These are phyloP conservation scores for Talaromyces funiculosus DNA, from an alignment of 2,329 filamentous ascomycete species.

Conservation along the genomic window DNA sequence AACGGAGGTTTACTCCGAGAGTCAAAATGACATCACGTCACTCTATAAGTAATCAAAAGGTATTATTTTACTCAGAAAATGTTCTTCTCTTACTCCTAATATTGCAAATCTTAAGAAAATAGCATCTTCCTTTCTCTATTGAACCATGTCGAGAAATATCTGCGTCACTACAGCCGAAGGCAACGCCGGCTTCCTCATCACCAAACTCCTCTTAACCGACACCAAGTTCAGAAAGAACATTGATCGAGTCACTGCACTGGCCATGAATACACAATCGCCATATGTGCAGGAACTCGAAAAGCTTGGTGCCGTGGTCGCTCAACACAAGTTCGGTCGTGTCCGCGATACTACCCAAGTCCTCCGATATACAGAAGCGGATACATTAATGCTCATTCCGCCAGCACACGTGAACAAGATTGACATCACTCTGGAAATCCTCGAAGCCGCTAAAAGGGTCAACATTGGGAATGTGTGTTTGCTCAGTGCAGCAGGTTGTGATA, in stretches of 20 bases:
- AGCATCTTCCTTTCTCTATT: neutral
- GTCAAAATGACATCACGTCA: slow-evolving; percentile 12
- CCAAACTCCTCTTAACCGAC: slow-evolving; percentile 45
- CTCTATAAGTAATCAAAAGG: neutral
- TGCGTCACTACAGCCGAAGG: slow-evolving; percentile 48
- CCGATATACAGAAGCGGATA: slow-evolving; percentile 42
- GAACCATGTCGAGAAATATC: slow-evolving; percentile 43
- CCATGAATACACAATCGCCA: slow-evolving; percentile 35
- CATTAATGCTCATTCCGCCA: slow-evolving; percentile 47
- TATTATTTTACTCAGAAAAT: neutral
- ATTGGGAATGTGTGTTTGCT: slow-evolving; percentile 46
- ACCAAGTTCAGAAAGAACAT: slow-evolving; percentile 40
- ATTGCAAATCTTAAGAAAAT: neutral
- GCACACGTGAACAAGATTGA: slow-evolving; percentile 44
- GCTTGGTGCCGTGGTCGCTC: slow-evolving; percentile 40
- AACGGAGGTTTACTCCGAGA: slow-evolving; percentile 8
- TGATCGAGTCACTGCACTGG: slow-evolving; percentile 38
- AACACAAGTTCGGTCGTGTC: slow-evolving; percentile 39
- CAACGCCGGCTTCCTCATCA: slow-evolving; percentile 48
- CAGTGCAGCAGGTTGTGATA: slow-evolving; percentile 47
- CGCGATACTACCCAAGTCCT: slow-evolving; percentile 36
- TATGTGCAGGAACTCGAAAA: slow-evolving; percentile 38
- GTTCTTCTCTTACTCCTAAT: neutral
- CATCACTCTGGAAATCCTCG: slow-evolving; percentile 42
- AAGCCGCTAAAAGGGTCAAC: slow-evolving; percentile 42